These are phyloP conservation scores for Aspergillus sp. DNA, from an alignment of 2,329 filamentous ascomycete species.

Conservation along the genomic window DNA sequence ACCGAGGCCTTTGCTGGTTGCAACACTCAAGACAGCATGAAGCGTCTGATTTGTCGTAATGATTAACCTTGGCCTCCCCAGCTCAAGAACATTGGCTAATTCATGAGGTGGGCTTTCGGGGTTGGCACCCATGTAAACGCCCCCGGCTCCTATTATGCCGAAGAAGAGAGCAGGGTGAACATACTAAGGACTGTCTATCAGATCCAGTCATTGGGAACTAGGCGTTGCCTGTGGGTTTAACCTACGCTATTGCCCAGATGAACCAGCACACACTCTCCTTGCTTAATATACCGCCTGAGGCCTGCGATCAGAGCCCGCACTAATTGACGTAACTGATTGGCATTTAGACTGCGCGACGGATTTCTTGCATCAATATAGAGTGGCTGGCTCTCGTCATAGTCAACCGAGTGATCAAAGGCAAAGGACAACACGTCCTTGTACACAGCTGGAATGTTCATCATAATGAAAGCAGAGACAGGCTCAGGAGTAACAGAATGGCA, in stretches of 20 bases:
- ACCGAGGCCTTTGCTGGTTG: slow-evolving; percentile 13
- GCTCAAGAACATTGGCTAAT: slow-evolving; percentile 44
- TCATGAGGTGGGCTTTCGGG: slow-evolving; percentile 44
- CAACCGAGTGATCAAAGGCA: slow-evolving; percentile 28
- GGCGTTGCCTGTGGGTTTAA: background rate
- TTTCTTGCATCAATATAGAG: slow-evolving; percentile 37
- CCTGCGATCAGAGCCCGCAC: slow-evolving; percentile 33
- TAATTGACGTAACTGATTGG: slow-evolving; percentile 21
- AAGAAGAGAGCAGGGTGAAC: slow-evolving; percentile 24
- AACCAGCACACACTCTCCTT: slow-evolving; percentile 38
- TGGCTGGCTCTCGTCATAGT: slow-evolving; percentile 29
- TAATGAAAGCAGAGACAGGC: background rate
- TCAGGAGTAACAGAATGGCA: background rate
- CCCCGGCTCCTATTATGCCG: slow-evolving; percentile 39
- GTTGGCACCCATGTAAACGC: slow-evolving; percentile 48
- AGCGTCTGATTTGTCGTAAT: slow-evolving; percentile 38
- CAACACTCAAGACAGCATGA: slow-evolving; percentile 28
- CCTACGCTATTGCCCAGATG: slow-evolving; percentile 34
- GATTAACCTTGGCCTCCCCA: slow-evolving; percentile 43
- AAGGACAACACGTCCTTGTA: slow-evolving; percentile 20
- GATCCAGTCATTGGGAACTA: background rate
- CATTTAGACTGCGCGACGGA: slow-evolving; percentile 26
- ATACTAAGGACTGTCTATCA: slow-evolving; percentile 13
- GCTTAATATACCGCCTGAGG: slow-evolving; percentile 27
- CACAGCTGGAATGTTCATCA: background rate